Base-by-base conservation (phyloP, 2,329 filamentous ascomycete genomes). In the Colletotrichum lindemuthianum region DNA sequence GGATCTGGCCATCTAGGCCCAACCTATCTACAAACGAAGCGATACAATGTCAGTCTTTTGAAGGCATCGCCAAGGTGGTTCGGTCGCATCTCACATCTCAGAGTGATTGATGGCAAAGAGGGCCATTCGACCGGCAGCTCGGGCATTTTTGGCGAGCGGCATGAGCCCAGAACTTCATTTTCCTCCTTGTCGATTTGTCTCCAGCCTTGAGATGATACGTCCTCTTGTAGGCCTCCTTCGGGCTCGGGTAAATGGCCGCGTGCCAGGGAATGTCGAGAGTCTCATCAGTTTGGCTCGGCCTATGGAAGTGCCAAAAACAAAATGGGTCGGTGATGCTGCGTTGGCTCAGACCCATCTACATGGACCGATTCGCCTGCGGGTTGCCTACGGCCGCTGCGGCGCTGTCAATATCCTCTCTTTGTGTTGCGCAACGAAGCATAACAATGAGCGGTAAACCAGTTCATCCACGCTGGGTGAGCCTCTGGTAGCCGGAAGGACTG, bases 381-480 rank as follows among this genome's bases (percentile, higher is more conserved):
- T 45, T 65, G 40, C 39, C 16, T 60, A 9, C 5, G 39, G 11
- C 15, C 5, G n/a, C 13, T 9, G 24, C n/a, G 11, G 12, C 5
- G n/a, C 13, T 9, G 24, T 16, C 40, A 9, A 41, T 44, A 8
- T 34, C 37, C 36, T 34, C 43, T 12, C 49, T 45, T 32, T 13
- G 45, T 61, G 57, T 24, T 39, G 51, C 44, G 12, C 57, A 16
- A 33, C 39, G n/a, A 45, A 37, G 39, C 44, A 55, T 45, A 41
- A 32, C 2, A 37, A 55, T 6, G 44, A 13, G 4, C 4, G 33
- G 45, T 37, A 55, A n/a, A 33, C 39, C 33, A 12, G 24, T 15
- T 37, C 33, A 16, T 37, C 15, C 12, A 40, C 12, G 8, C 13
- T 4, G 1, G 15, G 43, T 45, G 34, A 16, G 44, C 39, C 10